Conservation (phyloP, 257 asterid genomes). For the Fraxinus pennsylvanica region DNA sequence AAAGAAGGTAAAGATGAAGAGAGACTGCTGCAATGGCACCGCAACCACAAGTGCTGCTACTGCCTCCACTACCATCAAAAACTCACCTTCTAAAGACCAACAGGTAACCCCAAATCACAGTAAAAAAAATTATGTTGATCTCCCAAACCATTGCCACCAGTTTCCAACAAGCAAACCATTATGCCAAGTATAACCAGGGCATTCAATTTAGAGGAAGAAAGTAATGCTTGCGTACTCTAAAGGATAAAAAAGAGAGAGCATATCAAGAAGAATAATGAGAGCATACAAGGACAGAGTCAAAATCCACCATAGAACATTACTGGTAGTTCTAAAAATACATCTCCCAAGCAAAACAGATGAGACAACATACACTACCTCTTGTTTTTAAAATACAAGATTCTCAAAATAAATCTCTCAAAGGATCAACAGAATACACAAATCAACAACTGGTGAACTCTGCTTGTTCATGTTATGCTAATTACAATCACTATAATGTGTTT, state of each 20-base stretch:
- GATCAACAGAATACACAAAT: not conserved
- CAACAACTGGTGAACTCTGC: not conserved
- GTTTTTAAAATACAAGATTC: not conserved
- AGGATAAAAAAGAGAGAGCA: not conserved
- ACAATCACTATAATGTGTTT: not conserved
- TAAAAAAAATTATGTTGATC: too few relatives aligned
- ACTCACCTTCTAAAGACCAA: not conserved
- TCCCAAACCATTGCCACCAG: not conserved
- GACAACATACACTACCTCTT: not conserved
- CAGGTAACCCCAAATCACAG: not conserved
- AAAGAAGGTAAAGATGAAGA: not conserved
- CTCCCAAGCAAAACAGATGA: not conserved
- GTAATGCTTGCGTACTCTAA: not conserved
- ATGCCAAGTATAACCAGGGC: not conserved
- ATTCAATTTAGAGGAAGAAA: not conserved
- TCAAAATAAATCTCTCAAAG: not conserved
- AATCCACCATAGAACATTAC: not conserved
- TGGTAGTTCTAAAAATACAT: not conserved
- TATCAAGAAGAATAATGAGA: not conserved
- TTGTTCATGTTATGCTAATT: slow-evolving; percentile 11
- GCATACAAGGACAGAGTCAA: too few relatives aligned
- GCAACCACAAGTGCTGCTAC: not conserved
- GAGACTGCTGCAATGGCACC: not conserved
- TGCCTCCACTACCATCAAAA: not conserved
- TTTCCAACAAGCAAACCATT: not conserved